Conservation (phyloP, 2,329 filamentous ascomycete genomes). For the Trichoderma atroviride region DNA sequence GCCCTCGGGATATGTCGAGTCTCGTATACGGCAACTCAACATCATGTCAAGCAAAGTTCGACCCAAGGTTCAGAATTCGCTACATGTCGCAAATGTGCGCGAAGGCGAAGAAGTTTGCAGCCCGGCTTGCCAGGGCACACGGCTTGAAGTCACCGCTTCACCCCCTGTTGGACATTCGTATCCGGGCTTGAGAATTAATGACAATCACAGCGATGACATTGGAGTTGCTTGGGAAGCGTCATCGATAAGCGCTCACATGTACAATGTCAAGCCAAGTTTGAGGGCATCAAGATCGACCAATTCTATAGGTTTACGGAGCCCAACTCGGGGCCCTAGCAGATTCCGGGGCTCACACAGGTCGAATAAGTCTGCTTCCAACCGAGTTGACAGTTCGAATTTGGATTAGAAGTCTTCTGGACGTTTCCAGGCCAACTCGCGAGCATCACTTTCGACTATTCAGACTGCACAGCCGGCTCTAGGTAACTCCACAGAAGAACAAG, state of each 20-base stretch:
- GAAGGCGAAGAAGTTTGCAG: conserved; percentile 33
- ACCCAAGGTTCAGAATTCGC: conserved; percentile 6
- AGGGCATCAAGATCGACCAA: conserved; percentile 24
- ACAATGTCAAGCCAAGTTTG: conserved; percentile 13
- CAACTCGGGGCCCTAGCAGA: not conserved
- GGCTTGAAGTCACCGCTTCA: conserved; percentile 30
- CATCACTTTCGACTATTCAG: conserved; percentile 18
- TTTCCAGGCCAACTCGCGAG: not conserved
- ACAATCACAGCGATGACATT: conserved; percentile 26
- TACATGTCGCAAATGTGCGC: conserved; percentile 23
- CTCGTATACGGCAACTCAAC: conserved; percentile 37
- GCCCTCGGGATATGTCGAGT: conserved; percentile 36
- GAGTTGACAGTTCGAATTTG: not conserved
- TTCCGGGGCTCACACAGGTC: not conserved
- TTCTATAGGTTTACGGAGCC: not conserved
- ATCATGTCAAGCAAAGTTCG: conserved; percentile 30
- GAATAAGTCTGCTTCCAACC: not conserved
- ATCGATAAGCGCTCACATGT: conserved; percentile 10
- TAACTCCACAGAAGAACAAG: conserved; percentile 42
- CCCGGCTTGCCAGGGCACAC: conserved; percentile 34
- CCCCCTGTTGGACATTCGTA: conserved; percentile 32
- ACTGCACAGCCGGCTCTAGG: conserved; percentile 34
- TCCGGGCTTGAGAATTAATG: conserved; percentile 29
- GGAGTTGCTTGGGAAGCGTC: conserved; percentile 14
- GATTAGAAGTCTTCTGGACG: not conserved